Conservation (phyloP, 208 protist genomes). For the Polymyxa betae region DNA sequence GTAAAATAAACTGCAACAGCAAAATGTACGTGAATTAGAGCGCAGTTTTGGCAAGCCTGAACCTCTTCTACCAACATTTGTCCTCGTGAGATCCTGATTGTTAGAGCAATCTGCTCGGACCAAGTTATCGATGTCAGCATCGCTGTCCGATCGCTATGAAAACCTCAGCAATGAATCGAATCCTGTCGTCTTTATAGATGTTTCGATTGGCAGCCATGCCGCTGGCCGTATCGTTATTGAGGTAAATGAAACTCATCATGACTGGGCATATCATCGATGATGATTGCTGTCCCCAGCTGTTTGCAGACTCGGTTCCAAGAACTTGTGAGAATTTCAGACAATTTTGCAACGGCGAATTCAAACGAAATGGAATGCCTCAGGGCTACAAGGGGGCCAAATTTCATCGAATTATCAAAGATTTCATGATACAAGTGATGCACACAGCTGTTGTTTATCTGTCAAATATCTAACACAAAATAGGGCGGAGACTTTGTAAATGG, state of each 20-base stretch:
- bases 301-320: conserved; percentile 68
- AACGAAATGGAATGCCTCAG: conserved; percentile 41
- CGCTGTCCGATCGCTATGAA: not conserved
- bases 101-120: too few relatives aligned
- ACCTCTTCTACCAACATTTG: too few relatives aligned
- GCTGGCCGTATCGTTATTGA: conserved; percentile 58
- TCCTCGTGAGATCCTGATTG: too few relatives aligned
- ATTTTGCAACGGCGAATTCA: conserved; percentile 58
- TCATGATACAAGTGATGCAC: too few relatives aligned
- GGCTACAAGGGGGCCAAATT: conserved; percentile 64
- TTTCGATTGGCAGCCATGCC: conserved; percentile 53
- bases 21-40: too few relatives aligned
- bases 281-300: too few relatives aligned
- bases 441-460: too few relatives aligned
- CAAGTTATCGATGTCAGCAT: too few relatives aligned
- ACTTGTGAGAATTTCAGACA: conserved; percentile 74
- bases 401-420: conserved; percentile 68
- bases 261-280: not conserved
- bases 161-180: not conserved
- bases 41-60: too few relatives aligned
- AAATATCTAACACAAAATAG: too few relatives aligned
- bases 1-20: too few relatives aligned
- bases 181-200: conserved; percentile 63
- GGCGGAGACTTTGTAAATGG: conserved; percentile 65
- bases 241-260: too few relatives aligned